Percentiles rank a stretch among this genome's conserved stretches.
Conservation (phyloP, 2,329 filamentous ascomycete species). For the Cyclaneusma minus region DNA sequence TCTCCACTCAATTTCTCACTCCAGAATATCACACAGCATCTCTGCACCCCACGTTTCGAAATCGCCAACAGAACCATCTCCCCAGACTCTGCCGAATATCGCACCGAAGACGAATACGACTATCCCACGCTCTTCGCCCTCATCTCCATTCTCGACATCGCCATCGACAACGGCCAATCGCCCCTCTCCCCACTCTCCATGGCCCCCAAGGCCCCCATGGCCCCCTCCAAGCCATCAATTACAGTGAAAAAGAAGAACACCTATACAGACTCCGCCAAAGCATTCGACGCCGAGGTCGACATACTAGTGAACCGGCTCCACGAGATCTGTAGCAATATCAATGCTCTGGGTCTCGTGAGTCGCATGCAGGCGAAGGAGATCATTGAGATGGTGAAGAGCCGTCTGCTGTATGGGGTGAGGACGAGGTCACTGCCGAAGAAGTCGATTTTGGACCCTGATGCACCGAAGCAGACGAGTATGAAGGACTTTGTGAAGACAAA, state of each 20-base stretch:
- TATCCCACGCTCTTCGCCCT: slow-evolving; percentile 53
- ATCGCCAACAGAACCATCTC: slow-evolving; percentile 36
- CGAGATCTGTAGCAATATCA: slow-evolving; percentile 43
- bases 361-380: slow-evolving; percentile 64
- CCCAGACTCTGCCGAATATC: too few species aligned
- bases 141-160: slow-evolving; percentile 56
- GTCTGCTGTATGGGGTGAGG: slow-evolving; percentile 55
- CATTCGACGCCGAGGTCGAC: slow-evolving; percentile 62
- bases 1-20: too few species aligned
- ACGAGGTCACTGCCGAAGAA: slow-evolving; percentile 53
- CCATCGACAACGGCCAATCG: slow-evolving; percentile 47
- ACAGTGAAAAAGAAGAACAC: too few species aligned
- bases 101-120: slow-evolving; percentile 29
- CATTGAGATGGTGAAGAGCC: slow-evolving; percentile 59
- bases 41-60: slow-evolving; percentile 32
- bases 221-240: slow-evolving; percentile 14
- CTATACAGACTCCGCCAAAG: slow-evolving; percentile 22
- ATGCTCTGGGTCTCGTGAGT: slow-evolving; percentile 56
- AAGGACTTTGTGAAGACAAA: too few species aligned
- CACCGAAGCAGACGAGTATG: too few species aligned
- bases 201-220: slow-evolving; percentile 8
- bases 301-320: slow-evolving; percentile 44
- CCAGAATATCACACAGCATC: slow-evolving; percentile 26
- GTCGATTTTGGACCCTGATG: slow-evolving; percentile 44
- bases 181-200: slow-evolving; percentile 11